Evolutionary conservation across 768 basidiomycete species (phyloP), one percentile per base, ranked within the genome.

Genomic region (Leucocoprinus leucothites): DNA sequence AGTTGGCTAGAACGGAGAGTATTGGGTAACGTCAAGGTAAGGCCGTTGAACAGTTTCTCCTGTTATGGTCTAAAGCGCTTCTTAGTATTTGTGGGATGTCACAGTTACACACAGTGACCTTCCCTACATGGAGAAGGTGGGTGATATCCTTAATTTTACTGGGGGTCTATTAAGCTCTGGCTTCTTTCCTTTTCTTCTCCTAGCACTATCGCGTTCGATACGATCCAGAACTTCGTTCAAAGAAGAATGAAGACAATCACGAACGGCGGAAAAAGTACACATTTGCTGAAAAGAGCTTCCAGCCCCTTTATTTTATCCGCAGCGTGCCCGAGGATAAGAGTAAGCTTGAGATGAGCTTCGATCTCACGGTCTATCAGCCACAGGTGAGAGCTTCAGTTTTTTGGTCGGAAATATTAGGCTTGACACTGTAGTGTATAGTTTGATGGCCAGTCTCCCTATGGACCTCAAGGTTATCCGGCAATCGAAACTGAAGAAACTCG

Each of bases 271-370:
- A 71, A 41, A 62, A 67, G 64, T 55, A 70, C 64, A 53, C 61
- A 60, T 75, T 76, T 50, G 75, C 74, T 1, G 59, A 70, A 48
- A 66, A 69, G 26, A 67, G 71, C 51, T 80, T 78, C 58, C 64
- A 69, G 1, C 76, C 76, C 2, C 68, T 79, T 14, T 79, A 79
- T 59, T 79, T 74, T 60, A 77, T 76, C 28, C 69, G 72, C 57
- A 74, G 72, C 49, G 75, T 80, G 49, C 69, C 68, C 5, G 51
- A 65, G 24, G 76, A 77, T 60, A 76, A 71, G 58, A 68, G 65
- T 35, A 79, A 75, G 68, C 70, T 79, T 45, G 79, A 80, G 63
- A 81, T 79, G 79, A 76, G 74, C 59, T 80, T 80, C 63, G 77
- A 80, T 59, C 62, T 79, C 26, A 77, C 75, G 8, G 66, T 72